phyloP scores from a whole-genome alignment of 2,329 filamentous ascomycete genomes.

The Microsporum audouinii region DNA sequence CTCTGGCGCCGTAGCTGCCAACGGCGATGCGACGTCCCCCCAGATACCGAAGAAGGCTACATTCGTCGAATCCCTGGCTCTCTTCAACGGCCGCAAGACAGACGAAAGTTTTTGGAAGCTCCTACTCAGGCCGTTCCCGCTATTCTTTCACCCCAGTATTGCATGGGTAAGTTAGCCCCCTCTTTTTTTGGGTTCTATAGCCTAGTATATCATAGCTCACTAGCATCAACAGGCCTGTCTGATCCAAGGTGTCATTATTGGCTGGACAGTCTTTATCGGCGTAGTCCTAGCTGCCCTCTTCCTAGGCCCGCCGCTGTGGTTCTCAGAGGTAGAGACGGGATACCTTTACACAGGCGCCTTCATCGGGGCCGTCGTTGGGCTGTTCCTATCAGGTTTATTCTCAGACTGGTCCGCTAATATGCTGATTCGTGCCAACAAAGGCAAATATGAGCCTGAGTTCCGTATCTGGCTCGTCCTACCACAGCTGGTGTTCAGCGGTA shows the following conservation, averaged over 20 bases:
- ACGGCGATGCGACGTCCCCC: not conserved
- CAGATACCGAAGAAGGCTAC: constrained; percentile 40
- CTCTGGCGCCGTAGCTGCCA: not conserved
- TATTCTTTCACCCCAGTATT: constrained; percentile 76
- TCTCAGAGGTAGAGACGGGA: constrained; percentile 69
- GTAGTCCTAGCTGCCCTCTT: constrained; percentile 74
- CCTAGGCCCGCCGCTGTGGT: constrained; percentile 68
- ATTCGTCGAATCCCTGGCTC: constrained; percentile 49
- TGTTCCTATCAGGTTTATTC: constrained; percentile 60
- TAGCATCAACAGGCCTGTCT: constrained; percentile 43
- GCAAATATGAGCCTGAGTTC: constrained; percentile 86
- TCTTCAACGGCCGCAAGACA: constrained; percentile 74
- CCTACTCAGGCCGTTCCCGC: constrained; percentile 61
- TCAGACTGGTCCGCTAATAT: constrained; percentile 60
- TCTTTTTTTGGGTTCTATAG: not conserved
- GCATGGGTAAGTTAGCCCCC: constrained; percentile 50
- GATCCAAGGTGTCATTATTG: constrained; percentile 81
- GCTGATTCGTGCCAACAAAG: constrained; percentile 63
- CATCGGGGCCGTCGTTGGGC: constrained; percentile 67
- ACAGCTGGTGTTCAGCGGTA: constrained; percentile 64
- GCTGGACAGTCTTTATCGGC: constrained; percentile 89
- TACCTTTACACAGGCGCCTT: constrained; percentile 81
- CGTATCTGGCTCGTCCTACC: constrained; percentile 71
- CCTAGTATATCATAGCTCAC: not conserved
- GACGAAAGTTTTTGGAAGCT: constrained; percentile 59